A percentile compares a stretch with the other conserved stretches of the same genome.
Conservation (phyloP, 2,329 filamentous ascomycete species). For the Nigrospora osmanthi region DNA sequence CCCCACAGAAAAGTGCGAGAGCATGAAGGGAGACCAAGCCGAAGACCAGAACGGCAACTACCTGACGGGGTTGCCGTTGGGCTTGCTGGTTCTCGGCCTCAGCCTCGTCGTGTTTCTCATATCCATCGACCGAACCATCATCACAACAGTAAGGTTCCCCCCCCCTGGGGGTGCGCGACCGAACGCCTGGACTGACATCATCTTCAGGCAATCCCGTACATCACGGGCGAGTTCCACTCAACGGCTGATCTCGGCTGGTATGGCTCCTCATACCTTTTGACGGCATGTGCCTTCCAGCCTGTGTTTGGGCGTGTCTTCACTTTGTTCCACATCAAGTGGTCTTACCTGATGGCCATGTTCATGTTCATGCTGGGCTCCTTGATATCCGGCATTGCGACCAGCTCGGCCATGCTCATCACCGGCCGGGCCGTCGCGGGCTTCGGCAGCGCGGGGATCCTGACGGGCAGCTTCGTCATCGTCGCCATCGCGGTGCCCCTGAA, state of each 20-base stretch:
- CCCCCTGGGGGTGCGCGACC: neutral
- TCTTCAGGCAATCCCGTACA: conserved; percentile 17
- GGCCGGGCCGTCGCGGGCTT: conserved; percentile 29
- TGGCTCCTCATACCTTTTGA: conserved; percentile 23
- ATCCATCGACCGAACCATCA: conserved; percentile 17
- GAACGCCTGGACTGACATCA: conserved; percentile 2
- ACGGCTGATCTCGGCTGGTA: conserved; percentile 22
- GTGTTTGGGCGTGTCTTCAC: conserved; percentile 25
- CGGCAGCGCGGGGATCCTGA: conserved; percentile 24
- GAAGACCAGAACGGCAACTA: neutral
- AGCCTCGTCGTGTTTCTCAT: conserved; percentile 17
- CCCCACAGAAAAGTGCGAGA: neutral
- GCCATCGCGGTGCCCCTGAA: conserved; percentile 19
- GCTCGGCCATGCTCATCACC: conserved; percentile 23
- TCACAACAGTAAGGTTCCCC: conserved; percentile 13
- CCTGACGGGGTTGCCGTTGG: conserved; percentile 8
- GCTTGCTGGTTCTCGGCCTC: conserved; percentile 13
- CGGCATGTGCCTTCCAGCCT: conserved; percentile 24
- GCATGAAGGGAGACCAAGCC: neutral
- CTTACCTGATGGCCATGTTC: conserved; percentile 17
- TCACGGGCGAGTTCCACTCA: conserved; percentile 22
- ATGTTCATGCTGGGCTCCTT: conserved; percentile 26
- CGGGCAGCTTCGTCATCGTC: conserved; percentile 25
- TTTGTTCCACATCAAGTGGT: conserved; percentile 24
- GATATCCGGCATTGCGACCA: conserved; percentile 24